These are phyloP conservation scores for Mucor saturninus DNA, from an alignment of 371 early-diverging fungal genomes.

Conservation along the genomic window DNA sequence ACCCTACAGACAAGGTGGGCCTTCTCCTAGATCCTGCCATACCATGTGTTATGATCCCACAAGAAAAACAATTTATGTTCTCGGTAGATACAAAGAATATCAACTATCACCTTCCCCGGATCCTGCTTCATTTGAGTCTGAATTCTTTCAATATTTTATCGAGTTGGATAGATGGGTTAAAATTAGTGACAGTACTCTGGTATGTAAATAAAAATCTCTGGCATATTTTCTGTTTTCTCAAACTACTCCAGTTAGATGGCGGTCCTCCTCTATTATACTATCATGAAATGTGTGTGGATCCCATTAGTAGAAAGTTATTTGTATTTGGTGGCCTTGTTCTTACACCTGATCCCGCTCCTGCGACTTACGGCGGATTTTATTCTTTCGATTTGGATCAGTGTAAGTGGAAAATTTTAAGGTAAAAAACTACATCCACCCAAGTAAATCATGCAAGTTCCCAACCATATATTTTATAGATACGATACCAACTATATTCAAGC, in stretches of 20 bases:
- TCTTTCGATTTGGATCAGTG: constrained; percentile 67
- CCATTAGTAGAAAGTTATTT: constrained; percentile 70
- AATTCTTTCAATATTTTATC: constrained; percentile 88
- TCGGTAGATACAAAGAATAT: constrained; percentile 88
- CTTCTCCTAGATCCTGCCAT: constrained; percentile 92
- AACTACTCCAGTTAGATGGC: constrained; percentile 51
- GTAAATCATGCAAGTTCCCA: not conserved
- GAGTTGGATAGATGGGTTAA: constrained; percentile 71
- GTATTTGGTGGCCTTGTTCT: constrained; percentile 91
- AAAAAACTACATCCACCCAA: not conserved
- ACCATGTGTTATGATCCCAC: constrained; percentile 87
- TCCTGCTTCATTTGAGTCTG: constrained; percentile 63
- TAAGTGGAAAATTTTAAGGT: constrained; percentile 68
- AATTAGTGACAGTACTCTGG: constrained; percentile 77
- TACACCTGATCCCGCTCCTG: constrained; percentile 58
- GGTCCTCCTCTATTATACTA: constrained; percentile 94
- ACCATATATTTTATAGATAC: constrained; percentile 31
- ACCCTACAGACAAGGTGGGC: constrained; percentile 75
- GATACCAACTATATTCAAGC: constrained; percentile 5
- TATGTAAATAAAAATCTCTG: constrained; percentile 21
- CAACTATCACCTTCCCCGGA: constrained; percentile 14
- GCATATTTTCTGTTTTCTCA: not conserved
- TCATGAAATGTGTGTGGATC: constrained; percentile 94
- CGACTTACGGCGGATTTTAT: constrained; percentile 87
- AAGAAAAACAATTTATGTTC: constrained; percentile 72